Evolutionary conservation across 352 stramenopile genomes (phyloP).

Genomic region (Phytopythium kandeliae): DNA sequence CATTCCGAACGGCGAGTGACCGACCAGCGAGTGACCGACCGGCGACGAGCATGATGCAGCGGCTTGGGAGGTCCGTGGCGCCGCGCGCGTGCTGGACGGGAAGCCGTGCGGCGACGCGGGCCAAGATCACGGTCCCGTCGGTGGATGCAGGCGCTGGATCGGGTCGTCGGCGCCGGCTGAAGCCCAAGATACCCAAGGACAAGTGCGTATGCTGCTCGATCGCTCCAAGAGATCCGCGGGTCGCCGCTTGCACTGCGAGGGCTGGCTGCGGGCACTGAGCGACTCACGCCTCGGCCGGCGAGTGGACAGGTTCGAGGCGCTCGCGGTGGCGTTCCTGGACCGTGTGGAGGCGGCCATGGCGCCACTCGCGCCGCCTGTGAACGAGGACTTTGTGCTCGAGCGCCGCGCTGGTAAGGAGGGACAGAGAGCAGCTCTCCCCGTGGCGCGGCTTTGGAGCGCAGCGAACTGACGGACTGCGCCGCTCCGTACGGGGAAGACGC

Average conservation of each 20-base stretch:
- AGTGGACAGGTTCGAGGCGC: conserved; percentile 35
- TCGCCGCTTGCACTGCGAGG: no score
- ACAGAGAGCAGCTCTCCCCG: no score
- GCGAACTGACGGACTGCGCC: no score
- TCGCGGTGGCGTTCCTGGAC: conserved; percentile 56
- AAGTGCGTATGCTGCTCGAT: conserved; percentile 21
- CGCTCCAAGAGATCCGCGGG: no score
- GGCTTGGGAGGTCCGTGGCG: not conserved
- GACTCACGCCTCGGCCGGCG: not conserved
- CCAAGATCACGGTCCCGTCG: conserved; percentile 35
- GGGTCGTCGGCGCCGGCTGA: conserved; percentile 25
- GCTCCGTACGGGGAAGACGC: no score
- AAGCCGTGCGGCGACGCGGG: not conserved
- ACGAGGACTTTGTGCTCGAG: conserved; percentile 48
- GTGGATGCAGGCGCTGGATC: not conserved
- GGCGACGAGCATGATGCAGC: not conserved
- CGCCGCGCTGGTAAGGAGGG: conserved; percentile 26
- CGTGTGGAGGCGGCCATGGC: conserved; percentile 50
- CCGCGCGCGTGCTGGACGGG: not conserved
- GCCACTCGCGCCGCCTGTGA: conserved; percentile 58
- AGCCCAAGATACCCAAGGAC: conserved; percentile 45
- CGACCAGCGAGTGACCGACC: no score
- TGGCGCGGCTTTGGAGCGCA: no score
- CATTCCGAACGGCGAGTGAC: no score
- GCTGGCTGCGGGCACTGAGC: not conserved